These are phyloP conservation scores for Penicillium turbatum DNA, from an alignment of 495 filamentous ascomycete genomes.

Conservation along the genomic window DNA sequence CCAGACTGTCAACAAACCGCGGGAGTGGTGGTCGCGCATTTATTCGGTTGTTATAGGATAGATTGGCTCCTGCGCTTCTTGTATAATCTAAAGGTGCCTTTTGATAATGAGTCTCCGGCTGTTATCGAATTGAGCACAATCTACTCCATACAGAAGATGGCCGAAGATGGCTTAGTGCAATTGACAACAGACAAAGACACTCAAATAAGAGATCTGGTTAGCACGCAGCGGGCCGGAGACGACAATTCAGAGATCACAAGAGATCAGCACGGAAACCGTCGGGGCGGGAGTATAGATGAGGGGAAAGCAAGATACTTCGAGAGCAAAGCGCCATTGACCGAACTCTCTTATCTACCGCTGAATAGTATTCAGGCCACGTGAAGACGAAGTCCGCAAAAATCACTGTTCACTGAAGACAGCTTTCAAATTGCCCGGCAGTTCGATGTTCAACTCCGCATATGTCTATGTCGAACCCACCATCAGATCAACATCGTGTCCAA, in stretches of 20 bases:
- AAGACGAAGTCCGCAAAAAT: no score
- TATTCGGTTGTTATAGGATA: constrained; percentile 26
- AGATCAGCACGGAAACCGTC: constrained; percentile 27
- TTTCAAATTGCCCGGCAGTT: not conserved
- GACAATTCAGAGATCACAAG: not conserved
- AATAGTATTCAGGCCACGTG: no score
- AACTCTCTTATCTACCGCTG: not conserved
- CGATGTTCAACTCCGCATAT: not conserved
- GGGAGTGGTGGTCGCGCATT: constrained; percentile 18
- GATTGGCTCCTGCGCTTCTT: not conserved
- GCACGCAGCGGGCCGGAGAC: not conserved
- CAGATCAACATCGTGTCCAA: constrained; percentile 8
- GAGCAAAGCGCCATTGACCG: not conserved
- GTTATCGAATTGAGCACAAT: not conserved
- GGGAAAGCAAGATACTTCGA: constrained; percentile 1
- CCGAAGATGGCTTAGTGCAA: not conserved
- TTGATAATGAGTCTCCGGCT: not conserved
- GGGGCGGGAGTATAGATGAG: constrained; percentile 3
- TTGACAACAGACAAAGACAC: not conserved
- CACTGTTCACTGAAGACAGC: not conserved
- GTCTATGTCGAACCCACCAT: not conserved
- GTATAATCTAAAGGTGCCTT: not conserved
- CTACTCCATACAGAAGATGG: not conserved
- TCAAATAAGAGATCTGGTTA: not conserved
- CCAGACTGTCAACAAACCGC: constrained; percentile 4